These are phyloP conservation scores for Rhynchosporium secalis DNA, from an alignment of 2,329 filamentous ascomycete genomes.

Conservation along the genomic window DNA sequence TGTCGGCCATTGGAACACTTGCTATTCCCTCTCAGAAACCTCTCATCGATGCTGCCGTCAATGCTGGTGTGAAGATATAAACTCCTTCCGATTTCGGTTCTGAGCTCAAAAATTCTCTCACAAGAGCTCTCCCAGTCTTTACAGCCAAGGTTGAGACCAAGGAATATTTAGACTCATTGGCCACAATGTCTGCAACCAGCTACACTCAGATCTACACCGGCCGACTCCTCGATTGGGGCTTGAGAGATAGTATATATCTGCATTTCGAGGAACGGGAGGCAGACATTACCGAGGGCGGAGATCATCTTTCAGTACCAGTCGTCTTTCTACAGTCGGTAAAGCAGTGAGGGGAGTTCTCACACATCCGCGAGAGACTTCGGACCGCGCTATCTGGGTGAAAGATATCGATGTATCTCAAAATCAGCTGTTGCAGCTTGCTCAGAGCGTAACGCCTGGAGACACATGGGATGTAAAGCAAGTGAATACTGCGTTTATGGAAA, in stretches of 20 bases:
- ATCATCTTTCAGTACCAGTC: slow-evolving; percentile 49
- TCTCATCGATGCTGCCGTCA: slow-evolving; percentile 57
- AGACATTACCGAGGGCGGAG: slow-evolving; percentile 52
- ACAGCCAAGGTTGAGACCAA: slow-evolving; percentile 49
- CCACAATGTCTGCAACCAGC: slow-evolving; percentile 45
- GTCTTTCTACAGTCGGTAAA: slow-evolving; percentile 48
- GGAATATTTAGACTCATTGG: slow-evolving; percentile 43
- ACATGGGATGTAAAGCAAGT: slow-evolving; percentile 35
- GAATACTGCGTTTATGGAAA: slow-evolving; percentile 27
- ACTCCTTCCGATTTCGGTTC: slow-evolving; percentile 57
- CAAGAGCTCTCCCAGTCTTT: slow-evolving; percentile 51
- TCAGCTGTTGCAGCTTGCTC: slow-evolving; percentile 39
- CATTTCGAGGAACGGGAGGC: slow-evolving; percentile 46
- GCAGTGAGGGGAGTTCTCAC: slow-evolving; percentile 51
- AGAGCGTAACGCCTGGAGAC: slow-evolving; percentile 38
- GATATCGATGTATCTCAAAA: slow-evolving; percentile 50
- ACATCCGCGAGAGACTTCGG: slow-evolving; percentile 53
- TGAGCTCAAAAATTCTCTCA: slow-evolving; percentile 43
- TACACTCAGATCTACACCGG: slow-evolving; percentile 56
- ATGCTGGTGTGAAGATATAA: slow-evolving; percentile 59
- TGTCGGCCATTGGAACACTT: slow-evolving; percentile 47
- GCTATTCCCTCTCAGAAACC: slow-evolving; percentile 46
- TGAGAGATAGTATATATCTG: slow-evolving; percentile 46
- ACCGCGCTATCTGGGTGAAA: slow-evolving; percentile 49
- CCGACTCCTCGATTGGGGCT: slow-evolving; percentile 59